These are phyloP conservation scores for Trichoderma hamatum DNA, from an alignment of 2,329 filamentous ascomycete genomes.

Conservation along the genomic window DNA sequence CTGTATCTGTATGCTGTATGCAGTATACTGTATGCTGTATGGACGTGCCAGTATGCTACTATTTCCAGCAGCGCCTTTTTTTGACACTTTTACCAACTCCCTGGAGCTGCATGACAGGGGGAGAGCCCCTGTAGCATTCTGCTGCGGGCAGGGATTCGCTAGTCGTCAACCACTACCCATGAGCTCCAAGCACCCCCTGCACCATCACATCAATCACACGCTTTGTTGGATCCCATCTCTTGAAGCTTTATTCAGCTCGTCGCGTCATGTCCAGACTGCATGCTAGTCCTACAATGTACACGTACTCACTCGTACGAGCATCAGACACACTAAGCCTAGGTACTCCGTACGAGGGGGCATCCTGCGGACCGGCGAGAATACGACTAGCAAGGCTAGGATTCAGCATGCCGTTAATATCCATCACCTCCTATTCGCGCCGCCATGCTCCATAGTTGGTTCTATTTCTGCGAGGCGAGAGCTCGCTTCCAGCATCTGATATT, in stretches of 20 bases:
- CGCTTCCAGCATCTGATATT: conserved; percentile 9
- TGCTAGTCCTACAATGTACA: not conserved
- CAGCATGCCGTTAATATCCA: conserved; percentile 19
- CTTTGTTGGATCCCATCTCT: conserved; percentile 14
- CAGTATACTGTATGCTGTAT: too few species aligned
- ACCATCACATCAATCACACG: conserved; percentile 24
- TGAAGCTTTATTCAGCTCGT: conserved; percentile 22
- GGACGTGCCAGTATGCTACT: not conserved
- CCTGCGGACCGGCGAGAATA: not conserved
- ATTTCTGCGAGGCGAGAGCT: conserved; percentile 16
- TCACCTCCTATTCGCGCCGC: conserved; percentile 20
- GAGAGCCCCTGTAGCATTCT: not conserved
- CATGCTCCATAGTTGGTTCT: not conserved
- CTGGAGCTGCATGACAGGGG: conserved; percentile 23
- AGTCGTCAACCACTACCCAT: conserved; percentile 5
- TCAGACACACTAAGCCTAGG: not conserved
- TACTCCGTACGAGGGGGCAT: not conserved
- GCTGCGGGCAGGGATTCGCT: conserved; percentile 2
- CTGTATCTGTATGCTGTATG: too few species aligned
- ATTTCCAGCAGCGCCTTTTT: conserved; percentile 17
- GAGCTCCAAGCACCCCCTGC: conserved; percentile 5
- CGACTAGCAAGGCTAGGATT: conserved; percentile 3
- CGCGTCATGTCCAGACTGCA: conserved; percentile 6
- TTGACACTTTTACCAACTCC: conserved; percentile 23
- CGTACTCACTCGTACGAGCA: not conserved